Conservation (phyloP, 2,329 filamentous ascomycete species). For the Arthrocladium fulminans region DNA sequence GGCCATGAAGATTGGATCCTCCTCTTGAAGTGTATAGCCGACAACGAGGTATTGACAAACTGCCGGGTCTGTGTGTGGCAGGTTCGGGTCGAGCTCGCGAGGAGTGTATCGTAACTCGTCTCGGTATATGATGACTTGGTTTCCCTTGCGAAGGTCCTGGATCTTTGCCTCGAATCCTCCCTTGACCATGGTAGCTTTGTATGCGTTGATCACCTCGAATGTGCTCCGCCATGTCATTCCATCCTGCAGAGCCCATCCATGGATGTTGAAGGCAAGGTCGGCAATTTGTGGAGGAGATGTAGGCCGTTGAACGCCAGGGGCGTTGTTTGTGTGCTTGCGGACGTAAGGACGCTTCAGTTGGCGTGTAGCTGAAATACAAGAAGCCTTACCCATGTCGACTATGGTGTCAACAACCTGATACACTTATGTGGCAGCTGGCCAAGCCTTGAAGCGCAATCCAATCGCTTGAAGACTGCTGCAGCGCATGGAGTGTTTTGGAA, state of each 20-base stretch:
- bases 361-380: neutral
- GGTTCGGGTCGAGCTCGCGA: slow-evolving; percentile 1
- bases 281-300: slow-evolving; percentile 7
- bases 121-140: neutral
- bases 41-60: slow-evolving; percentile 6
- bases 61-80: slow-evolving; percentile 1
- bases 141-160: neutral
- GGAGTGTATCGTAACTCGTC: slow-evolving; percentile 5
- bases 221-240: neutral
- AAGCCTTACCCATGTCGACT: neutral
- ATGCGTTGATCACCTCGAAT: slow-evolving; percentile 9
- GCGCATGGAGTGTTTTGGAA: neutral
- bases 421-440: neutral
- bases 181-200: slow-evolving; percentile 8
- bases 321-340: slow-evolving; percentile 6
- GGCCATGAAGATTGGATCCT: neutral
- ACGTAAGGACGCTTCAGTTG: slow-evolving; percentile 1
- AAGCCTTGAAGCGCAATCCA: neutral
- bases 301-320: slow-evolving; percentile 1
- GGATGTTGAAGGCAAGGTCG: slow-evolving; percentile 9
- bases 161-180: slow-evolving; percentile 7
- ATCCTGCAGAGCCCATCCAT: slow-evolving; percentile 8
- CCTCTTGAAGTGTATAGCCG: slow-evolving; percentile 7
- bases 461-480: neutral
- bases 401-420: neutral